These are phyloP conservation scores for Wickerhamiella sergipiensis DNA, from an alignment of 805 yeast species.

Conservation along the genomic window DNA sequence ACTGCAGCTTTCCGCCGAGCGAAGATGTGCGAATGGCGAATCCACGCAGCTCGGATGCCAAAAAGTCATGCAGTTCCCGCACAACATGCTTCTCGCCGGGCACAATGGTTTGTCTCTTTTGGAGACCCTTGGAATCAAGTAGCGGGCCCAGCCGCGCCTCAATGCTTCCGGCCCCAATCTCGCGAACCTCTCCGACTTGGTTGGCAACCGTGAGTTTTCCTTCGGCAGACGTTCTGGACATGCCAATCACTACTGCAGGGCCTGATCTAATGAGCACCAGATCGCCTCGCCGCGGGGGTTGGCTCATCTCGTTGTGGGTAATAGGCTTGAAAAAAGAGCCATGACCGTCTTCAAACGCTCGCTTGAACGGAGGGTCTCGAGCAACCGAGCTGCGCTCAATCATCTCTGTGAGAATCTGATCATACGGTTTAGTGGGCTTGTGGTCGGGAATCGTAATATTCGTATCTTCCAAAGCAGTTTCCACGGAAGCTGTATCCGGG, in stretches of 20 bases:
- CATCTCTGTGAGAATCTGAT: not conserved
- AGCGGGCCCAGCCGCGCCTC: conserved; percentile 9
- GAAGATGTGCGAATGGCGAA: not conserved
- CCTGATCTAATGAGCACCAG: conserved; percentile 7
- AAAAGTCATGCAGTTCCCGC: conserved; percentile 3
- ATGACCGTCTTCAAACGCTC: not conserved
- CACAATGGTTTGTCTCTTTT: not conserved
- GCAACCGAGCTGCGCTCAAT: not conserved
- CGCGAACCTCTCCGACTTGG: conserved; percentile 4
- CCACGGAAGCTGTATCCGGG: not conserved
- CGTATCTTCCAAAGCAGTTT: not conserved
- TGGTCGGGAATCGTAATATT: not conserved
- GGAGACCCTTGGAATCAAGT: not conserved
- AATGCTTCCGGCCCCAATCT: conserved; percentile 1
- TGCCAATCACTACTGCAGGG: conserved; percentile 7
- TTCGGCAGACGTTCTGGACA: conserved; percentile 1
- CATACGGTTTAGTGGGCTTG: not conserved
- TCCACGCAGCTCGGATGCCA: conserved; percentile 6
- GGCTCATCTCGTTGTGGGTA: not conserved
- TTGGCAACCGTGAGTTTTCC: conserved; percentile 7
- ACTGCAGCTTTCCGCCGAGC: not conserved
- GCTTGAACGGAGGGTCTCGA: not conserved
- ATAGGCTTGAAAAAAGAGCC: not conserved
- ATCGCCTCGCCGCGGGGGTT: conserved; percentile 6
- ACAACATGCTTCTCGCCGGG: not conserved